phyloP scores from a whole-genome alignment of 306 rosid genomes.

The Luffa aegyptiaca region DNA sequence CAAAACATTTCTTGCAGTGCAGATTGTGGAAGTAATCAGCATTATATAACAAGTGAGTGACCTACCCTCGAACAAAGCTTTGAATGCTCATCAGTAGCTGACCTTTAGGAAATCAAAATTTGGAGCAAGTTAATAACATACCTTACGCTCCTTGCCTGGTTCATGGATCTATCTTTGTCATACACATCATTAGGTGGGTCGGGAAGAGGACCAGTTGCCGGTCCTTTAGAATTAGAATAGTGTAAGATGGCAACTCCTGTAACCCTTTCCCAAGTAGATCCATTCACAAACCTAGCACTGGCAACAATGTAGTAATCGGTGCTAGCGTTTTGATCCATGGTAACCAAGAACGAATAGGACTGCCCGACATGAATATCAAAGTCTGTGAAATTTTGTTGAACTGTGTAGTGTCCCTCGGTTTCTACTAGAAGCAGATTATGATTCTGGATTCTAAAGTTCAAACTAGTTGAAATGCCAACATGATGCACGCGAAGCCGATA shows the following conservation, averaged over 20 bases:
- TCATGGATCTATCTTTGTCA: conserved; percentile 49
- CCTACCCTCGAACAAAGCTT: neutral
- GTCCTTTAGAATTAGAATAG: conserved; percentile 76
- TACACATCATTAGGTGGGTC: conserved; percentile 59
- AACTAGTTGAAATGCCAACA: conserved; percentile 73
- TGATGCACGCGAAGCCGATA: conserved; percentile 78
- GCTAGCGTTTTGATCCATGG: conserved; percentile 85
- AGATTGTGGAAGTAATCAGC: neutral
- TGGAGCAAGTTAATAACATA: conserved; percentile 24
- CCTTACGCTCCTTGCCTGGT: conserved; percentile 82
- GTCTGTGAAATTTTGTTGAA: conserved; percentile 49
- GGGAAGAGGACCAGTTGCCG: conserved; percentile 83
- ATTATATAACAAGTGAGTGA: neutral
- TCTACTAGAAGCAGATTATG: conserved; percentile 67
- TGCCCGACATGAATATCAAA: conserved; percentile 91
- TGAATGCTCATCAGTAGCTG: neutral
- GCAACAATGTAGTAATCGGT: conserved; percentile 91
- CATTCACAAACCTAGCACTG: conserved; percentile 93
- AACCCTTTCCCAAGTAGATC: conserved; percentile 70
- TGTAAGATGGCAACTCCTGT: conserved; percentile 79
- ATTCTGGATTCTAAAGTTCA: conserved; percentile 85
- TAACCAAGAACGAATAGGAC: conserved; percentile 69
- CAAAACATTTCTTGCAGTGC: neutral
- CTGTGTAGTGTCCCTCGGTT: conserved; percentile 67
- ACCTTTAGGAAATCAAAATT: neutral